Conservation (phyloP, 495 filamentous ascomycete genomes). For the Aspergillus cavernicola region DNA sequence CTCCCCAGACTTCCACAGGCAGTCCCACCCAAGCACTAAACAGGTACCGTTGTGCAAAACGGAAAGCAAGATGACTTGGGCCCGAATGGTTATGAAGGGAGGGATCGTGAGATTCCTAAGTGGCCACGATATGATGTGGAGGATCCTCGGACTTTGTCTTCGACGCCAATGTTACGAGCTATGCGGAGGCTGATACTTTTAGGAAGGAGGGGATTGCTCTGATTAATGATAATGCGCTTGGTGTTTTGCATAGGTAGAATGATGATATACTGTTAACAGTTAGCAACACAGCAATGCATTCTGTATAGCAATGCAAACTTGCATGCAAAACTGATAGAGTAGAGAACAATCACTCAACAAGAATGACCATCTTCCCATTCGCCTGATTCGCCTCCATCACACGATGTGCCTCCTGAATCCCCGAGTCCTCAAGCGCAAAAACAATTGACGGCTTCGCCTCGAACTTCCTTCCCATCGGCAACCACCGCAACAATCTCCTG, state of each 20-base stretch:
- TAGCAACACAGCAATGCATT: background rate
- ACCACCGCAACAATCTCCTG: conserved; percentile 35
- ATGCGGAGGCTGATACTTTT: background rate
- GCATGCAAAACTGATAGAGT: too few relatives aligned
- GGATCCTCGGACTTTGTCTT: conserved; percentile 1
- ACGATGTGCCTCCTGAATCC: conserved; percentile 31
- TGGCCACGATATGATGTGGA: background rate
- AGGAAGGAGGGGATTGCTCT: background rate
- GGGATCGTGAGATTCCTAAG: background rate
- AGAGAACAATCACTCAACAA: too few relatives aligned
- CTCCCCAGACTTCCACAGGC: too few relatives aligned
- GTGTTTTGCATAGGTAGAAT: conserved; percentile 1
- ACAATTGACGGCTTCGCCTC: conserved; percentile 28
- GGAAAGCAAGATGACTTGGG: background rate
- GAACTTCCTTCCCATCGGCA: conserved; percentile 19
- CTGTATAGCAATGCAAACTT: too few relatives aligned
- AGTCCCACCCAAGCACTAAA: too few relatives aligned
- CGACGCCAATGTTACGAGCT: background rate
- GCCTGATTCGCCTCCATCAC: conserved; percentile 31
- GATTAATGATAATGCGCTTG: conserved; percentile 3
- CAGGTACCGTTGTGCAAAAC: too few relatives aligned
- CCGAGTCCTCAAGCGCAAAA: conserved; percentile 27
- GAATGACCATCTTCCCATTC: conserved; percentile 37
- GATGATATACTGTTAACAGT: background rate
- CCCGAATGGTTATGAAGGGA: background rate